Evolutionary conservation across 169 alveolate genomes (phyloP).

Genomic region (Plasmodium reichenowi): DNA sequence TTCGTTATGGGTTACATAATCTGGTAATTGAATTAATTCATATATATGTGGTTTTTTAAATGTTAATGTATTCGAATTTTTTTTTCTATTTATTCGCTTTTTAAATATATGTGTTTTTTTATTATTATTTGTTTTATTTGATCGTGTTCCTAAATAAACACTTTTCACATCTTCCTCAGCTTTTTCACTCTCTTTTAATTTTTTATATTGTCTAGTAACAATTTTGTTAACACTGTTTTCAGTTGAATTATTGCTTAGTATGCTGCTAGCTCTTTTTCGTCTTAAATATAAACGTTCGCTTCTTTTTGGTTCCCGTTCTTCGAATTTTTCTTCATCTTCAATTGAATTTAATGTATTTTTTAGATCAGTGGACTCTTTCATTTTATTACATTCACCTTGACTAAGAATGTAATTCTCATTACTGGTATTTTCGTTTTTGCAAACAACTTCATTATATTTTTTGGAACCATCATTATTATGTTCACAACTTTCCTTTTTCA

Average conservation of each 20-base stretch:
- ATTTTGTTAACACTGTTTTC: constrained; percentile 8
- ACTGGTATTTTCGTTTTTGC: not conserved
- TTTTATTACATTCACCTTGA: not conserved
- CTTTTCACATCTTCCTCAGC: constrained; percentile 4
- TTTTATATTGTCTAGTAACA: constrained; percentile 24
- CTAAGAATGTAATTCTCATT: constrained; percentile 1
- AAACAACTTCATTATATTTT: constrained; percentile 3
- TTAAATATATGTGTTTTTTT: constrained; percentile 29
- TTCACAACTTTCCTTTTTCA: not conserved
- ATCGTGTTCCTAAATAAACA: not conserved
- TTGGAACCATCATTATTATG: not conserved
- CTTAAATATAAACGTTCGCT: constrained; percentile 34
- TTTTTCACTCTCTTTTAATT: constrained; percentile 29
- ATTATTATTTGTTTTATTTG: not conserved
- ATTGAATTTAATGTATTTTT: not conserved
- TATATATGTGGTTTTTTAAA: constrained; percentile 12
- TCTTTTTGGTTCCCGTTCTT: not conserved
- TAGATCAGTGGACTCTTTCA: not conserved
- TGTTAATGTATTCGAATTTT: constrained; percentile 15
- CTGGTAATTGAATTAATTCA: constrained; percentile 54
- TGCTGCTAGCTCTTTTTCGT: constrained; percentile 33
- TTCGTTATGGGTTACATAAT: constrained; percentile 57
- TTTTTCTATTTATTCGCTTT: constrained; percentile 20
- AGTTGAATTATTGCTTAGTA: constrained; percentile 10
- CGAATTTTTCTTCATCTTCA: constrained; percentile 13